Conservation (phyloP, 495 filamentous ascomycete genomes). For the Neurospora discreta region DNA sequence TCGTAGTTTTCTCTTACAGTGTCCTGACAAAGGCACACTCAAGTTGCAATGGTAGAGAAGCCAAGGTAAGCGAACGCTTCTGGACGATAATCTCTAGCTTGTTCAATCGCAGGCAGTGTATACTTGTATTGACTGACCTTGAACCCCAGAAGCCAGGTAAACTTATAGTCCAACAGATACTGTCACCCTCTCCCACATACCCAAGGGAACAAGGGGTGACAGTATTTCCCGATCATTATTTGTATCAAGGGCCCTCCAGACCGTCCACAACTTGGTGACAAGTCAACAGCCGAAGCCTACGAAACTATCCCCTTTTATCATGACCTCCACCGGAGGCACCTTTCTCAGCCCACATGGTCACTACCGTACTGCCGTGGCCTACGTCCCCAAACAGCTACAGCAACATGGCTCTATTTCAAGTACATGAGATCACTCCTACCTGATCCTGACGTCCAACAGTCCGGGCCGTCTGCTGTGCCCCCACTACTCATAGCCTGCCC, state of each 20-base stretch:
- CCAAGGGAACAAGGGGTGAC: no score
- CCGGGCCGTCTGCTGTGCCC: background rate
- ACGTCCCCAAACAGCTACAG: background rate
- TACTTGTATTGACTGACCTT: no score
- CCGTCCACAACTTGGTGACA: background rate
- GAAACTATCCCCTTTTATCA: background rate
- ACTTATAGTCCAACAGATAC: no score
- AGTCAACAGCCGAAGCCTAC: background rate
- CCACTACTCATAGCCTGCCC: background rate
- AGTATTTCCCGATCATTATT: no score
- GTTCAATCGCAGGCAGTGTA: no score
- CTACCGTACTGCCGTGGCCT: background rate
- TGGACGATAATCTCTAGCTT: background rate
- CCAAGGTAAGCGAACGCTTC: background rate
- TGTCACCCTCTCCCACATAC: no score
- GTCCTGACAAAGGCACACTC: background rate
- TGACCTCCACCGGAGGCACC: background rate
- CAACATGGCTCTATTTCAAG: background rate
- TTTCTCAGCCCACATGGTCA: background rate
- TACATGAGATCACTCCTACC: background rate
- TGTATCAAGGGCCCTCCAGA: background rate
- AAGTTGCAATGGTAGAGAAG: background rate
- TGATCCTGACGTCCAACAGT: background rate
- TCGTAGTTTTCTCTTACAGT: background rate
- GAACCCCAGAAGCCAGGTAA: background rate